Base-by-base conservation (phyloP, 805 yeast species). In the Metschnikowia santaceciliae region DNA sequence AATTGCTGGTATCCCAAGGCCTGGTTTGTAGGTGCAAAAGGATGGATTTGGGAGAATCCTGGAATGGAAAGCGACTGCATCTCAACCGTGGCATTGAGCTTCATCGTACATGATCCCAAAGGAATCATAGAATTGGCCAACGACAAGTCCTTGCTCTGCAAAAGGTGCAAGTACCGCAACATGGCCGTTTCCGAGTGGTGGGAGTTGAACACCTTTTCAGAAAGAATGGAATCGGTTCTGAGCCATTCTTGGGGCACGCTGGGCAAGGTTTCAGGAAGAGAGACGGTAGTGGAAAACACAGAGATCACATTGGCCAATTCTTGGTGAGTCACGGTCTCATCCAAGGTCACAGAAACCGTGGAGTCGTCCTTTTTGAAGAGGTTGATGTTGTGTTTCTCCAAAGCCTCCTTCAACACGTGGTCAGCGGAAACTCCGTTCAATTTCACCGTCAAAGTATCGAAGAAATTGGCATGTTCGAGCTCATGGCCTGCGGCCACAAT, bases 51-150 rank as follows among this genome's bases (percentile, higher is more conserved):
- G 39, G 85, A 80, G 68, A 94, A 91, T 58, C 94, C 96, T 20
- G 97, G 97, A 87, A 96, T 90, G 3, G 97, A 85, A 48, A 94
- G 77, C 42, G 98, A 94, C 55, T 82, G 80, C 98, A 94, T 94
- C 66, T 90, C 92, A 7, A 90, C 95, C 1, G 98, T 92, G 48
- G 96, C 86, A 66, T 94, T 94, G 63, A 94, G 79, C 69, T 94
- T 94, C 99, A 94, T 94, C 17, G 99, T 94, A 76, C 99, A 94
- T 6, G 97, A 89, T 23, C 99, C 99, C 55, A 94, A 78, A 20
- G 99, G 95, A 55, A 94, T 94, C 99, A 94, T 94, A 4, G 97
- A 88, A 64, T 90, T 87, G 10, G 98, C 97, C 52, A 94, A 77
- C 0, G 98, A 92, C 53, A 94, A 75, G 72, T 94, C 99, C 71